phyloP scores from a whole-genome alignment of 768 basidiomycete species.

The Erythrobasidium yunnanense region DNA sequence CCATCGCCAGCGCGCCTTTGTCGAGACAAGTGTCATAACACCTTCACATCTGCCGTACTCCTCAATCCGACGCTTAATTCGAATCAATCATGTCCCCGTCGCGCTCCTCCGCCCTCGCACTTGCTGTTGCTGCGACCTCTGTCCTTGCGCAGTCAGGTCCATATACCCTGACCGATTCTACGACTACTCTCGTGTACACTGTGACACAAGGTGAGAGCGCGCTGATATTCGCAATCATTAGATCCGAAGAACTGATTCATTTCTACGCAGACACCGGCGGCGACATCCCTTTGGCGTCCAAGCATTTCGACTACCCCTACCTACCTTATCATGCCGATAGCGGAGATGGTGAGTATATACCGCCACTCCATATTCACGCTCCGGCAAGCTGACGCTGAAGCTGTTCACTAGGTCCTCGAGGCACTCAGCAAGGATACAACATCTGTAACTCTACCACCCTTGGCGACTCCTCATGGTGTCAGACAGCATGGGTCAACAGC shows the following conservation, averaged over 20 bases:
- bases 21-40: no score
- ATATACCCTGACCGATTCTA: conserved; percentile 7
- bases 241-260: background rate
- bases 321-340: conserved; percentile 27
- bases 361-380: background rate
- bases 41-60: background rate
- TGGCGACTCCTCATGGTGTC: conserved; percentile 30
- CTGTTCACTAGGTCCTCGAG: conserved; percentile 20
- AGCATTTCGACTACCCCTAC: conserved; percentile 24
- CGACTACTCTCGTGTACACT: conserved; percentile 13
- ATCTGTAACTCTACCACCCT: conserved; percentile 32
- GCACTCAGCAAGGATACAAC: conserved; percentile 27
- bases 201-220: conserved; percentile 26
- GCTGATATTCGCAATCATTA: background rate
- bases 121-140: background rate
- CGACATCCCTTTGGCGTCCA: conserved; percentile 21
- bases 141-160: conserved; percentile 4
- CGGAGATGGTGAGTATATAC: conserved; percentile 18
- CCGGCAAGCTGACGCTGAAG: background rate
- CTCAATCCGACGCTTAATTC: background rate
- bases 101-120: background rate
- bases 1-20: no score
- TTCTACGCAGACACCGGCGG: conserved; percentile 14
- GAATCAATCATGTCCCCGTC: background rate
- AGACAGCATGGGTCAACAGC: conserved; percentile 38